phyloP scores from a whole-genome alignment of 164 flowering plant species.

The grape (Vitis vinifera) region ASM3070453v1 NC_081805.1:1554001-1554500 shows the following conservation, averaged over 20 bases:
- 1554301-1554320: conserved; percentile 92
- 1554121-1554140: background rate
- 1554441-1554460: too few species aligned
- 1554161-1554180: too few species aligned
- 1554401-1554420: background rate
- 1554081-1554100: background rate
- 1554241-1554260: conserved; percentile 86
- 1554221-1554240: background rate
- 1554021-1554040: too few species aligned
- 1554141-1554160: background rate
- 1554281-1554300: conserved; percentile 96
- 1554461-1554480: too few species aligned
- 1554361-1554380: conserved; percentile 66
- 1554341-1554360: conserved; percentile 77
- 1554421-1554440: too few species aligned
- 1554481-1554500: too few species aligned
- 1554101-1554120: background rate
- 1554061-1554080: too few species aligned
- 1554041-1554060: too few species aligned
- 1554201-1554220: background rate
- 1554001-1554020: too few species aligned
- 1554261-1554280: conserved; percentile 98
- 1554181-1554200: background rate
- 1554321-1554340: conserved; percentile 95
- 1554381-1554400: background rate